Conservation (phyloP, 768 basidiomycete species). For the Hygrocybe punicea region DNA sequence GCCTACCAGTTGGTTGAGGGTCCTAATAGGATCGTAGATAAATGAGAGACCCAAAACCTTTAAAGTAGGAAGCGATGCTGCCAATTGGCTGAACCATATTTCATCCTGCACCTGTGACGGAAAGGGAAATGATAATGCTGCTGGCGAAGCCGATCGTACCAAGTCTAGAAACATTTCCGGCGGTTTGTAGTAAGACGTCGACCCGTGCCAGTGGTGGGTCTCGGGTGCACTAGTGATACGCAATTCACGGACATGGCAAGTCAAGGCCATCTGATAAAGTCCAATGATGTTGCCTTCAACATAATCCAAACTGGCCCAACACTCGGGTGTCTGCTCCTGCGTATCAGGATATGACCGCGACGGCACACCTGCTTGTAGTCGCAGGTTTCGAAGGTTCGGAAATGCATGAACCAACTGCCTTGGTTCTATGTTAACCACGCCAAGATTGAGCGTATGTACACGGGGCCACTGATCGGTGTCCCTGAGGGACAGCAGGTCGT, state of each 20-base stretch:
- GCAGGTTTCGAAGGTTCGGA: slow-evolving; percentile 1
- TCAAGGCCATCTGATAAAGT: neutral
- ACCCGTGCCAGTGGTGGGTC: neutral
- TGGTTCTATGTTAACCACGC: neutral
- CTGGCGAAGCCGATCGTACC: neutral
- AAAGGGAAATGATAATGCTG: neutral
- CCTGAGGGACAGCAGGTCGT: neutral
- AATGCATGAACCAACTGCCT: neutral
- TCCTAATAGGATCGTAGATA: neutral
- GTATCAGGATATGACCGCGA: neutral
- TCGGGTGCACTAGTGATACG: neutral
- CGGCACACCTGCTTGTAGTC: neutral
- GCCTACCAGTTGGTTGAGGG: neutral
- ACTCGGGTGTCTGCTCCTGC: neutral
- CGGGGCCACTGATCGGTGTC: neutral
- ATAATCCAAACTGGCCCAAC: slow-evolving; percentile 2
- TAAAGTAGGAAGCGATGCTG: neutral
- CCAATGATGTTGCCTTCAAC: neutral
- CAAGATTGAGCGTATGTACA: neutral
- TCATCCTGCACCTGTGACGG: neutral
- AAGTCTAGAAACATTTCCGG: neutral
- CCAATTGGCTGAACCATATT: neutral
- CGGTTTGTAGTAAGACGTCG: neutral
- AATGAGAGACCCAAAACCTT: neutral
- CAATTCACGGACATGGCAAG: neutral